Evolutionary conservation across 129 eudicot species (phyloP), one percentile per base, ranked within the genome.

Genomic region (Mikania micrantha): DNA sequence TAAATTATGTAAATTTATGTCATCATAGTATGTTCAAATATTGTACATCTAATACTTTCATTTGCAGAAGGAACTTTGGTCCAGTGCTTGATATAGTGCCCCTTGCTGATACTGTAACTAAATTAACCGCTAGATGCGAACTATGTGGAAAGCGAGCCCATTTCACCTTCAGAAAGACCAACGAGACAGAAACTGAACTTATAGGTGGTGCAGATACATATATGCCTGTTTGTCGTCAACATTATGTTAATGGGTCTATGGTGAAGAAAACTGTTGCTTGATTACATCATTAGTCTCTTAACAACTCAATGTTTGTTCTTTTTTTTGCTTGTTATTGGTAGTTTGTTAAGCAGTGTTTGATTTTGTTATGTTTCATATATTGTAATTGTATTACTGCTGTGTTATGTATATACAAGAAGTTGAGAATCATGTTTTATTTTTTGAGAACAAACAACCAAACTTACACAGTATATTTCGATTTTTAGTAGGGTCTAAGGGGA

Each of bases 151-250:
- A 87, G 60, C 69, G 77, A 0, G 99, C 99, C 2, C 80, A 85
- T 65, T 94, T 94, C 64, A 94, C 97, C 1, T 57, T 87, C 27
- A 75, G 97, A 74, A 94, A 89, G 82, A 83, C 85, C 0, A 85
- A 66, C 3, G 88, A 86, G 65, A 79, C 83, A 0, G 49, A 78
- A 58, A 87, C 88, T 1, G 93, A 91, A 75, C 84, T 91, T 27
- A 83, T 94, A 11, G 99, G 93, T 28, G 99, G 99, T 25, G 84
- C 90, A 10, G 95, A 89, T 80, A 64, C 84, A 29, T 94, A 90
- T 81, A 94, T 94, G 90, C 99, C 99, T 9, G 97, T 94, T 60
- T 94, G 99, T 69, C 93, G 97, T n/a, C 97, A 72, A 53, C 99
- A 94, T 75, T 94, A 89, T 77, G 84, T 72, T 15, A 82, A 45